These are phyloP conservation scores for Mucor velutinosus DNA, from an alignment of 371 early-diverging fungal genomes.

Conservation along the genomic window DNA sequence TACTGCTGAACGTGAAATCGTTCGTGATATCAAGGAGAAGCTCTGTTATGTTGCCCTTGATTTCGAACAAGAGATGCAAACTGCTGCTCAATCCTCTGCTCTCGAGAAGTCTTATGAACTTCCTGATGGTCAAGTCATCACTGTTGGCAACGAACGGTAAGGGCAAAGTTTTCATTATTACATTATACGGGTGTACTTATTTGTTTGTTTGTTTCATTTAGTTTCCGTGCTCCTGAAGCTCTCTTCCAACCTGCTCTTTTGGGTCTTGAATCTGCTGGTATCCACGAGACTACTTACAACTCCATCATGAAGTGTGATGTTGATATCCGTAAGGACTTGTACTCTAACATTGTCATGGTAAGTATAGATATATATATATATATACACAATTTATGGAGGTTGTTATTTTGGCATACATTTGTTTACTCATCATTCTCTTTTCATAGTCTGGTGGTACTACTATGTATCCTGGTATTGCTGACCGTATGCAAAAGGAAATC, in stretches of 20 bases:
- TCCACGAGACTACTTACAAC: conserved; percentile 95
- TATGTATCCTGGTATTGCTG: conserved; percentile 97
- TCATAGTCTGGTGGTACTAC: conserved; percentile 80
- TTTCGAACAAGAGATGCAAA: conserved; percentile 98
- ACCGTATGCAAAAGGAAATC: conserved; percentile 99
- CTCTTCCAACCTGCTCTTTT: conserved; percentile 98
- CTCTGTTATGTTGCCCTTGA: conserved; percentile 99
- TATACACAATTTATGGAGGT: conserved; percentile 1
- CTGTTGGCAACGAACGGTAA: conserved; percentile 95
- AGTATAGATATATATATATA: background rate
- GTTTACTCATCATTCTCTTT: background rate
- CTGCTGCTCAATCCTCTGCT: conserved; percentile 90
- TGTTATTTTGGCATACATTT: conserved; percentile 58
- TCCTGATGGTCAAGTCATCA: conserved; percentile 99
- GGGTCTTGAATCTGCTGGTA: conserved; percentile 91
- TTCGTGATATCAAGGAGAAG: conserved; percentile 99
- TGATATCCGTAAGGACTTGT: conserved; percentile 97
- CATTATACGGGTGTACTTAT: background rate
- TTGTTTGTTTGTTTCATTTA: conserved; percentile 14
- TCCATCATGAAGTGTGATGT: conserved; percentile 98
- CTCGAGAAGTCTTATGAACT: conserved; percentile 98
- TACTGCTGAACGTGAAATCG: conserved; percentile 99
- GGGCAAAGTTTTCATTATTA: background rate
- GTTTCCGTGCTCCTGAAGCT: conserved; percentile 98
- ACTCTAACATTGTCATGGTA: conserved; percentile 93